A percentile compares a stretch with the other conserved stretches of the same genome.
Conservation (phyloP, 495 filamentous ascomycete species). For the Coniosporium apollinis region DNA sequence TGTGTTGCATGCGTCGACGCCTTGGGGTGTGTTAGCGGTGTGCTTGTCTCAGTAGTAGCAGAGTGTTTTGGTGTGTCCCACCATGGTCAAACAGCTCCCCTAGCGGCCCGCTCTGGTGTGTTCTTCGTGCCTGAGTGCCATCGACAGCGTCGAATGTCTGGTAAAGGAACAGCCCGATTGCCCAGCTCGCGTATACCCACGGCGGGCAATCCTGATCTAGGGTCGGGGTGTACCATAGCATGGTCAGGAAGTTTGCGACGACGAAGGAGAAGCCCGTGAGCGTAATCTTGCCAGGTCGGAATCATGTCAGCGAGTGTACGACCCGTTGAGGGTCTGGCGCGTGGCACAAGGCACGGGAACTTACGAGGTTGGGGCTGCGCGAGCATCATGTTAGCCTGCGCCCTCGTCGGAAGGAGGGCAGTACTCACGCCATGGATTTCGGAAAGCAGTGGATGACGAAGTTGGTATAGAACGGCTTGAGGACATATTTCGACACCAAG, state of each 20-base stretch:
- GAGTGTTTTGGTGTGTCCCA: conserved; percentile 17
- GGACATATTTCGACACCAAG: conserved; percentile 68
- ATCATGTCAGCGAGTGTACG: too few relatives aligned
- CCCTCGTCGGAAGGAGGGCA: too few relatives aligned
- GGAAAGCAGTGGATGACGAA: conserved; percentile 87
- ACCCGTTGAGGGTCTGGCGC: conserved; percentile 4
- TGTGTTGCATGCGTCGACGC: conserved; percentile 90
- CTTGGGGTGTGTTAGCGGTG: conserved; percentile 20
- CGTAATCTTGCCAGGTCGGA: conserved; percentile 58
- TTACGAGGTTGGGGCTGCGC: conserved; percentile 43
- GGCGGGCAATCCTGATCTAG: conserved; percentile 82
- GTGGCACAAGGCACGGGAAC: conserved; percentile 23
- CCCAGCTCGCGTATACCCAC: conserved; percentile 91
- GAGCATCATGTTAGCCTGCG: too few relatives aligned
- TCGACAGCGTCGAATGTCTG: conserved; percentile 98
- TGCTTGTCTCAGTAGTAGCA: too few relatives aligned
- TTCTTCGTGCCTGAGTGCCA: conserved; percentile 85
- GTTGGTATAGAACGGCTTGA: conserved; percentile 96
- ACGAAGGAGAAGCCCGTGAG: conserved; percentile 84
- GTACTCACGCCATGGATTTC: conserved; percentile 75
- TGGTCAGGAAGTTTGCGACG: conserved; percentile 74
- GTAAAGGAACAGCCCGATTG: conserved; percentile 80
- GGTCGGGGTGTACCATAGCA: conserved; percentile 92
- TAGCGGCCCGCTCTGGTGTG: conserved; percentile 78
- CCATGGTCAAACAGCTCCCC: conserved; percentile 97